Evolutionary conservation across 768 basidiomycete genomes (phyloP), one percentile per base, ranked within the genome.

Genomic region (Gloeopeniophorella convolvens): DNA sequence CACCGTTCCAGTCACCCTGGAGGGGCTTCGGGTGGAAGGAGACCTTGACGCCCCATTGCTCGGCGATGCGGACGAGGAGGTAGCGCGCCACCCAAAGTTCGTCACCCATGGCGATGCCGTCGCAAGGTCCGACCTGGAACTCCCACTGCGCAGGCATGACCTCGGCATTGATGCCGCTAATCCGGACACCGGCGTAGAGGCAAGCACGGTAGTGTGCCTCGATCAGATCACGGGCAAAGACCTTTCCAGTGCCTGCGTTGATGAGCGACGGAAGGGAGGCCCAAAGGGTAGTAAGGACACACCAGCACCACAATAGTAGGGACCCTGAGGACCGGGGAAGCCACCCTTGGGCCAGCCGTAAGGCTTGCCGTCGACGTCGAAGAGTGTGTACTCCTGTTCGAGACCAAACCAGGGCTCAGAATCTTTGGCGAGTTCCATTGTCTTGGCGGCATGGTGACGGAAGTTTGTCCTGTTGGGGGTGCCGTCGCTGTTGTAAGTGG

Each of bases 121-220:
- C 87, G 63, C 95, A 98, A 26, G 96, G 96, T 45, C 96, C 95
- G 60, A 99, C 92, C 71, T 99, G 96, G 87, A 95, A 99, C 74
- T 99, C 96, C 96, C 96, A 99, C 69, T 99, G 96, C 48, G 94
- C 84, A 13, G 96, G 95, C 95, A 98, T 98, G 55, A 98, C 95
- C 72, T 98, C 96, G 54, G 95, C 95, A 68, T 98, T 99, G 74
- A 99, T 97, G 65, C 96, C 96, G 59, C 89, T 92, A 73, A 98
- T 98, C 75, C 92, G 93, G 72, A 99, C 79, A 59, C 93, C 94
- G 48, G 93, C 72, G 66, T 95, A 94, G 46, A 95, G 80, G 68
- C 94, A 96, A 50, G 90, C 89, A 57, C 93, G 90, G 74, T 98
- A 98, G 74, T 99, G 96, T 31, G 96, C 96, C 74, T 99, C 96